Conservation (phyloP, 2,329 filamentous ascomycete species). For the Neurospora sp. region DNA sequence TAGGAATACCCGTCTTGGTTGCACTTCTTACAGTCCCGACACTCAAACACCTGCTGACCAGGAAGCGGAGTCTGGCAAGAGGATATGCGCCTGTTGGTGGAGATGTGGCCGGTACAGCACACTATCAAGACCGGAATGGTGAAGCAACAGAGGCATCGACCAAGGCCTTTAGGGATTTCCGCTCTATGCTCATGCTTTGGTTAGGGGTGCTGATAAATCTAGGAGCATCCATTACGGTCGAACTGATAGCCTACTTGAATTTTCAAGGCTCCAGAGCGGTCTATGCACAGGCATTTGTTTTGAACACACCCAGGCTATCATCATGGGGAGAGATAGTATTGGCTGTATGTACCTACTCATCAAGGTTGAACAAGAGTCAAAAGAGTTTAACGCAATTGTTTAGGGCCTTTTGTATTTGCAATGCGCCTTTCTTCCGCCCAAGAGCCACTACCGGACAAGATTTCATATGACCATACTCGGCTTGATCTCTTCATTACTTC, state of each 20-base stretch:
- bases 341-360: conserved; percentile 9
- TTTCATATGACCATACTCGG: conserved; percentile 19
- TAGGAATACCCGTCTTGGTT: conserved; percentile 3
- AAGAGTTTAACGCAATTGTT: background rate
- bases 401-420: conserved; percentile 21
- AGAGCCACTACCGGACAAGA: conserved; percentile 19
- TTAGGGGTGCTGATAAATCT: conserved; percentile 18
- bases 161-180: conserved; percentile 20
- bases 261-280: background rate
- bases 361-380: background rate
- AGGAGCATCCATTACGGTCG: conserved; percentile 16
- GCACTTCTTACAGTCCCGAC: conserved; percentile 9
- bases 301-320: background rate
- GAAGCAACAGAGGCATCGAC: conserved; percentile 24
- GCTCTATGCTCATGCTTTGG: conserved; percentile 19
- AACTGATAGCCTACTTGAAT: conserved; percentile 9
- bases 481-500: conserved; percentile 16
- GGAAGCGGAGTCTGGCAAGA: background rate
- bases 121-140: conserved; percentile 23
- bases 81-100: conserved; percentile 14
- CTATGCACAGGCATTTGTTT: too few species aligned
- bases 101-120: conserved; percentile 3
- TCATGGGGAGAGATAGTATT: conserved; percentile 9
- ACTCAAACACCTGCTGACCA: conserved; percentile 1
- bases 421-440: conserved; percentile 19